Evolutionary conservation across 768 basidiomycete genomes (phyloP).

Genomic region (Podaxis sp.): DNA sequence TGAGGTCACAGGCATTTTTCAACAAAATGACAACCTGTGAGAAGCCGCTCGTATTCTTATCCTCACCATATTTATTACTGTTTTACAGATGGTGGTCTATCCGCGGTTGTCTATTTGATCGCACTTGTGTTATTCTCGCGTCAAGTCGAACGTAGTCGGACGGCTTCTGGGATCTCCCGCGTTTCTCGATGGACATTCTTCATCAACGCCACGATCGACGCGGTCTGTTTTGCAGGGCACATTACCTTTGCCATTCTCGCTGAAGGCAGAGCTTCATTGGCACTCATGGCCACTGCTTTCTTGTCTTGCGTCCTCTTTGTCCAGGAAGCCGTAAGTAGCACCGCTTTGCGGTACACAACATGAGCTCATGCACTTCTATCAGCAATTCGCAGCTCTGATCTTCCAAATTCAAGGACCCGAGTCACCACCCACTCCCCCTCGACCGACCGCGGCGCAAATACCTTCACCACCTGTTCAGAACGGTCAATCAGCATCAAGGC

Average conservation of each 20-base stretch:
- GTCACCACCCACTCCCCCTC: slow-evolving; percentile 33
- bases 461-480: slow-evolving; percentile 14
- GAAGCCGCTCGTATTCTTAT: slow-evolving; percentile 15
- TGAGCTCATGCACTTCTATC: not conserved
- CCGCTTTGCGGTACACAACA: not conserved
- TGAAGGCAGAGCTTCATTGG: slow-evolving; percentile 77
- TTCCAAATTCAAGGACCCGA: slow-evolving; percentile 85
- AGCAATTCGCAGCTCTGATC: slow-evolving; percentile 85
- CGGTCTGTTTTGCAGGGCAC: slow-evolving; percentile 84
- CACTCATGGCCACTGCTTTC: slow-evolving; percentile 83
- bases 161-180: slow-evolving; percentile 74
- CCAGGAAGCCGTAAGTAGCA: slow-evolving; percentile 70
- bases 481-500: not conserved
- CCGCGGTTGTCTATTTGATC: slow-evolving; percentile 62
- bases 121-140: slow-evolving; percentile 68
- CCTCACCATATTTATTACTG: slow-evolving; percentile 9
- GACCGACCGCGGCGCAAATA: not conserved
- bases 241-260: slow-evolving; percentile 86
- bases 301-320: slow-evolving; percentile 77
- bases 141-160: slow-evolving; percentile 73
- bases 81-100: slow-evolving; percentile 65
- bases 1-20: slow-evolving; percentile 74
- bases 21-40: slow-evolving; percentile 69
- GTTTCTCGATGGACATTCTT: slow-evolving; percentile 85
- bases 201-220: slow-evolving; percentile 75